Evolutionary conservation across 2,329 filamentous ascomycete genomes (phyloP).

Genomic region (Corinectria fuckeliana): DNA sequence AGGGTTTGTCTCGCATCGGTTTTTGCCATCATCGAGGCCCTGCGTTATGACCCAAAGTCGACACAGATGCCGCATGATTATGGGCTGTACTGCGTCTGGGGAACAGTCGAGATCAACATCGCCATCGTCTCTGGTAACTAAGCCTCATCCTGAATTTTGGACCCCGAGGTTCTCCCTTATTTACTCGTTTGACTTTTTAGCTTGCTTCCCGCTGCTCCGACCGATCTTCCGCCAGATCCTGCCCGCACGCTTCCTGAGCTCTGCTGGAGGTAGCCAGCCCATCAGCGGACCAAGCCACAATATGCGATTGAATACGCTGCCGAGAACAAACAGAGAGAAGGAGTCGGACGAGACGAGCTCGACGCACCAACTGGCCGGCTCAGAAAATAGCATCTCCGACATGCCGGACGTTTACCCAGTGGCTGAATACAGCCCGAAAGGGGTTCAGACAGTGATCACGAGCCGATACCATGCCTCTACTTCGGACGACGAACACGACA

Average conservation of each 20-base stretch:
- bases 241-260: slow-evolving; percentile 31
- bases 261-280: slow-evolving; percentile 28
- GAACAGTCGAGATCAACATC: slow-evolving; percentile 30
- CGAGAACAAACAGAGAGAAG: slow-evolving; percentile 28
- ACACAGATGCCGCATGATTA: slow-evolving; percentile 31
- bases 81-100: slow-evolving; percentile 28
- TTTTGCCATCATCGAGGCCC: slow-evolving; percentile 23
- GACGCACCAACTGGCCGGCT: slow-evolving; percentile 30
- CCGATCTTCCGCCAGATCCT: slow-evolving; percentile 32
- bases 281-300: slow-evolving; percentile 26
- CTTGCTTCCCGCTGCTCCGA: slow-evolving; percentile 33
- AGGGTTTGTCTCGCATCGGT: slow-evolving; percentile 32
- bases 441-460: slow-evolving; percentile 22
- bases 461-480: slow-evolving; percentile 15
- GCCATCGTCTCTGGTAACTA: slow-evolving; percentile 31
- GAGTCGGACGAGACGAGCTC: slow-evolving; percentile 33
- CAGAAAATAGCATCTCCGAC: slow-evolving; percentile 13
- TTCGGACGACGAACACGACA: no score
- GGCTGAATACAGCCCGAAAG: not conserved
- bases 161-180: not conserved
- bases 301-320: slow-evolving; percentile 28
- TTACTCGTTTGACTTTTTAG: not conserved
- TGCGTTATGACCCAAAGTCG: slow-evolving; percentile 23
- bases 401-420: slow-evolving; percentile 22
- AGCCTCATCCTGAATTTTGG: no score